A percentile compares a stretch with the other conserved stretches of the same genome.
Evolutionary conservation across 129 eudicot species (phyloP).

Genomic region (Arctium minus): DNA sequence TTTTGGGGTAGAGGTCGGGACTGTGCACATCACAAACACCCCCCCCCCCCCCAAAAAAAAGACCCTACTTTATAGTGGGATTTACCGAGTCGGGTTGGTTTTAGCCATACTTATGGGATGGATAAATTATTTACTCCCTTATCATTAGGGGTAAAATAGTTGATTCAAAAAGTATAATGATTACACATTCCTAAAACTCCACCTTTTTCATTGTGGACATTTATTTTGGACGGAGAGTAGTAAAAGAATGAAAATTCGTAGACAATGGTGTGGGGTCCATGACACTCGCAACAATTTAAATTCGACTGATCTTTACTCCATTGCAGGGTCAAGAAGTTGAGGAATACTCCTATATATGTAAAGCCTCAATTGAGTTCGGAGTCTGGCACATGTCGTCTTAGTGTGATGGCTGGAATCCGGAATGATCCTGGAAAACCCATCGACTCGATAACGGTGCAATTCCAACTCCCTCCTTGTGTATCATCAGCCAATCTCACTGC

Average conservation of each 20-base stretch:
- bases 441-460: constrained; percentile 63
- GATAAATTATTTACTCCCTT: neutral
- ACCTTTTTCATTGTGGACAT: neutral
- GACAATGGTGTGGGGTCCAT: neutral
- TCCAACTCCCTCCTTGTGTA: constrained; percentile 72
- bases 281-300: neutral
- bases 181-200: neutral
- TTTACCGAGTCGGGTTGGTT: too few species aligned
- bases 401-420: constrained; percentile 74
- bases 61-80: too few species aligned
- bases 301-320: neutral
- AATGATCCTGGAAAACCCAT: constrained; percentile 85
- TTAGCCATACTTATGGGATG: neutral
- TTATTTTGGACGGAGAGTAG: neutral
- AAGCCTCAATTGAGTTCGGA: constrained; percentile 92
- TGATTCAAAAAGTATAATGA: neutral
- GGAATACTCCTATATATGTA: constrained; percentile 80
- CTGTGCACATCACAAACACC: too few species aligned
- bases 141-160: neutral
- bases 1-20: too few species aligned
- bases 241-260: neutral
- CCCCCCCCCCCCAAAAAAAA: too few species aligned
- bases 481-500: constrained; percentile 79
- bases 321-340: constrained; percentile 83
- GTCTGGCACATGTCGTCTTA: constrained; percentile 79